Conservation (phyloP, 495 filamentous ascomycete species). For the Tuber umbilicatum region DNA sequence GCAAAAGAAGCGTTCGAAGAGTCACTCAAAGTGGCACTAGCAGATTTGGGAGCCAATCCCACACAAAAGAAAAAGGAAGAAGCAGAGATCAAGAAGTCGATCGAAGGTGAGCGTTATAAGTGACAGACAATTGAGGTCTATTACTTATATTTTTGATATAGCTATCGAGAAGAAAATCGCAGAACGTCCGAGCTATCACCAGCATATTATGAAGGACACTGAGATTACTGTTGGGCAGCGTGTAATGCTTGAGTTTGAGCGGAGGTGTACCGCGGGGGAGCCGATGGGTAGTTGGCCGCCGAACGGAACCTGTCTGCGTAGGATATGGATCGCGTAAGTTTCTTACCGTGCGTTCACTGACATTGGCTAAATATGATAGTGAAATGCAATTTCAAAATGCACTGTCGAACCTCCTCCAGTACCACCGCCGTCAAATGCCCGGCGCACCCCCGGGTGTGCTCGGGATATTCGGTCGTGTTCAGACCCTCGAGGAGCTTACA, state of each 20-base stretch:
- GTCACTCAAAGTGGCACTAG: conserved; percentile 23
- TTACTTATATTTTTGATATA: conserved; percentile 9
- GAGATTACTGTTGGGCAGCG: conserved; percentile 26
- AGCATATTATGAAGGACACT: background rate
- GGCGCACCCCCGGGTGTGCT: conserved; percentile 26
- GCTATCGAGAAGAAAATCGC: conserved; percentile 30
- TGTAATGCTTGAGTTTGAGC: conserved; percentile 35
- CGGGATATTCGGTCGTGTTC: conserved; percentile 34
- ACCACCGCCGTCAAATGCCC: conserved; percentile 14
- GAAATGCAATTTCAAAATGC: conserved; percentile 42
- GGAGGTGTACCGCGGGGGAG: conserved; percentile 24
- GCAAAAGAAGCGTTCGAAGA: conserved; percentile 25
- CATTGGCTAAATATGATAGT: conserved; percentile 19
- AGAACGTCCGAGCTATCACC: conserved; percentile 6
- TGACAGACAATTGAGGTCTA: too few relatives aligned
- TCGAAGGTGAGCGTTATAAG: conserved; percentile 13
- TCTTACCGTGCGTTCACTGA: background rate
- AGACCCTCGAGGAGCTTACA: conserved; percentile 39
- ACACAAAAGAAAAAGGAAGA: conserved; percentile 26
- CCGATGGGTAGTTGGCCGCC: conserved; percentile 36
- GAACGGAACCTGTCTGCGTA: conserved; percentile 32
- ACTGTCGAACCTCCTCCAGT: conserved; percentile 33
- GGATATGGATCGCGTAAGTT: conserved; percentile 39
- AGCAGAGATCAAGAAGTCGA: conserved; percentile 27
- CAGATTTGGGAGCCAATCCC: conserved; percentile 4